Evolutionary conservation across 192 early-diverging fungal genomes (phyloP), one percentile per base, ranked within the genome.

Genomic region (Backusella australiensis): DNA sequence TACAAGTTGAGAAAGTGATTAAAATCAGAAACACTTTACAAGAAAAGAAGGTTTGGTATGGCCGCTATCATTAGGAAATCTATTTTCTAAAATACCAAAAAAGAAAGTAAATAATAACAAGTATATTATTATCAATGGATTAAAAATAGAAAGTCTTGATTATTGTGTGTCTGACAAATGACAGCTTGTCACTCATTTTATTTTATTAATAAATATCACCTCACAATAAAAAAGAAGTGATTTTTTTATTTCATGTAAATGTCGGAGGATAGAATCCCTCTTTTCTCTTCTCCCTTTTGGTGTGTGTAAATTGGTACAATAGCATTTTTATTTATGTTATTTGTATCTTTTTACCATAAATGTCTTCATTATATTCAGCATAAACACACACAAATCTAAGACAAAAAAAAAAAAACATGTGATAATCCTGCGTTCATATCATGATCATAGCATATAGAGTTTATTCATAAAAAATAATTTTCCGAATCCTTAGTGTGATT

Each of bases 91-190:
- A 63, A 63, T 63, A 63, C 26, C 56, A 63, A 29, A 63, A 63
- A 49, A n/a, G 46, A 49, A 49, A 6, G 46, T 49, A 49, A 49
- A 49, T n/a, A 49, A 49, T 49, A 49, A 49, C 19, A 49, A 26
- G n/a, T 11, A 63, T 11, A 63, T 6, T 15, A 63, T 14, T 63
- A 14, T 23, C 26, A 63, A 21, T 56, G 5, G 21, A 63, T 29
- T 63, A 63, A 63, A 63, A 63, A 63, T 63, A 63, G 56, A 63
- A 63, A 63, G 56, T 4, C 11, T 29, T 63, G 26, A 29, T 63
- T 11, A 26, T 63, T 63, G 56, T 63, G 56, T 63, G 56, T 63
- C 56, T 63, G 56, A 63, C 56, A 63, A 63, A 63, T 63, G 56
- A 63, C 56, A 63, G 56, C 56, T 63, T 63, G 56, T 63, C 56